Evolutionary conservation across 108 stramenopile species (phyloP), one percentile per base, ranked within the genome.

Genomic region (Pseudonitzschia delicatissima): DNA sequence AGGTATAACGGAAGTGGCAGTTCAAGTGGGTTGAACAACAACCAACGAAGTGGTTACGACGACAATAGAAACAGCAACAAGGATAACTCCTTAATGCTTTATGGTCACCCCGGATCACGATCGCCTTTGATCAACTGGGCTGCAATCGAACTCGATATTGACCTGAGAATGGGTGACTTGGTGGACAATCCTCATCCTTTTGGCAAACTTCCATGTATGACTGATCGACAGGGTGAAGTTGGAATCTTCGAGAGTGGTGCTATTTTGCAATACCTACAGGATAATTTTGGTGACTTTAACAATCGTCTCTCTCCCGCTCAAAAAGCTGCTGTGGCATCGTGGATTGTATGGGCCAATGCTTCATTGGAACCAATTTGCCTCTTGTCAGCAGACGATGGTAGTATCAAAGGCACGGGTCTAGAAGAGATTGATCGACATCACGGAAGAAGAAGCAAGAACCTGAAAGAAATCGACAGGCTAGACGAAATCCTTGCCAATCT

Each of bases 331-430:
- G 12, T 52, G 3, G 51, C 51, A 5, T 52, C 51, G 13, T 52
- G 51, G 51, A 52, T 52, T 52, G 3, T 52, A 21, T 52, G 51
- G 51, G 51, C 51, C 3, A 52, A 52, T 52, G 51, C 51, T 11
- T 52, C 51, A 21, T 23, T 52, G 21, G 51, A 52, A 23, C 51
- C 51, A 3, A 52, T 52, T 23, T 52, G 51, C 28, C 28, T 52
- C 51, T 52, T 52, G 51, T 52, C 51, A 7, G 25, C 51, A 4
- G 51, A 4, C 17, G 51, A 52, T 29, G 51, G 51, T 21, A 52
- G 28, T 28, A 52, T 52, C 28, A 26, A 52, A 52, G 51, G 28
- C 12, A 52, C 51, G 21, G 51, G 51, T 28, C 28, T 52, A 21
- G 17, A 44, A n/a, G 42, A 44, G 11, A 6, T 11, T 8, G 37